Percentiles rank a stretch among this genome's conserved stretches.
Conservation (phyloP, 2,329 filamentous ascomycete genomes). For the Pseudocercospora crystallina region DNA sequence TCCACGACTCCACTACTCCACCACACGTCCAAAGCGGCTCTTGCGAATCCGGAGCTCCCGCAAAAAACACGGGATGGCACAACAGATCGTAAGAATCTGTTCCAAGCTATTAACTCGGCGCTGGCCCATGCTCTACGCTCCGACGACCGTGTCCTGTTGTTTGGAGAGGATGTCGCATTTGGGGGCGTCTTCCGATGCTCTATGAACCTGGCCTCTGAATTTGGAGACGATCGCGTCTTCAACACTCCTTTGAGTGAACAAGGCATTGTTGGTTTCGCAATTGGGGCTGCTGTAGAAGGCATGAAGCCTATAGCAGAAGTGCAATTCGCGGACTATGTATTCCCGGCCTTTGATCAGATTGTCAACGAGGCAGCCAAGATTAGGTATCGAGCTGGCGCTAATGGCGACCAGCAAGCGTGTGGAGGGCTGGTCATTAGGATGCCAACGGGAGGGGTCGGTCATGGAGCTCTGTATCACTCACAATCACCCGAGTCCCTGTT, state of each 20-base stretch:
- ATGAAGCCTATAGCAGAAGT: slow-evolving; percentile 93
- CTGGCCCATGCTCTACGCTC: slow-evolving; percentile 76
- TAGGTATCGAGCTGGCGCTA: slow-evolving; percentile 69
- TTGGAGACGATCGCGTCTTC: slow-evolving; percentile 86
- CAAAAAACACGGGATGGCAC: slow-evolving; percentile 39
- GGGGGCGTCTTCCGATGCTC: slow-evolving; percentile 88
- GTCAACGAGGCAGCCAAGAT: slow-evolving; percentile 92
- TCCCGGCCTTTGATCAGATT: slow-evolving; percentile 88
- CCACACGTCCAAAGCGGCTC: slow-evolving; percentile 71
- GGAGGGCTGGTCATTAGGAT: slow-evolving; percentile 85
- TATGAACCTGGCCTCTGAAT: slow-evolving; percentile 84
- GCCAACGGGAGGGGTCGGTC: slow-evolving; percentile 86
- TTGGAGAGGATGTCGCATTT: slow-evolving; percentile 96
- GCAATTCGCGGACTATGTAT: slow-evolving; percentile 94
- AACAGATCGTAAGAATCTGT: slow-evolving; percentile 88
- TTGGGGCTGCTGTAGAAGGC: slow-evolving; percentile 84
- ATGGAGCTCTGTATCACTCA: slow-evolving; percentile 84
- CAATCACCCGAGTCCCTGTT: slow-evolving; percentile 89
- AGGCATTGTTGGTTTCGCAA: slow-evolving; percentile 89
- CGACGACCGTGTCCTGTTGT: slow-evolving; percentile 84
- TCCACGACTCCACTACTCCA: slow-evolving; percentile 75
- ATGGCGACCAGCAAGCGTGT: slow-evolving; percentile 42
- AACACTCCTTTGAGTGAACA: slow-evolving; percentile 95
- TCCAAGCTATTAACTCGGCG: slow-evolving; percentile 90
- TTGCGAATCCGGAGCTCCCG: slow-evolving; percentile 70